A percentile compares a stretch with the other conserved stretches of the same genome.
Evolutionary conservation across 208 protist genomes (phyloP).

Genomic region (Novymonas esmeraldas): DNA sequence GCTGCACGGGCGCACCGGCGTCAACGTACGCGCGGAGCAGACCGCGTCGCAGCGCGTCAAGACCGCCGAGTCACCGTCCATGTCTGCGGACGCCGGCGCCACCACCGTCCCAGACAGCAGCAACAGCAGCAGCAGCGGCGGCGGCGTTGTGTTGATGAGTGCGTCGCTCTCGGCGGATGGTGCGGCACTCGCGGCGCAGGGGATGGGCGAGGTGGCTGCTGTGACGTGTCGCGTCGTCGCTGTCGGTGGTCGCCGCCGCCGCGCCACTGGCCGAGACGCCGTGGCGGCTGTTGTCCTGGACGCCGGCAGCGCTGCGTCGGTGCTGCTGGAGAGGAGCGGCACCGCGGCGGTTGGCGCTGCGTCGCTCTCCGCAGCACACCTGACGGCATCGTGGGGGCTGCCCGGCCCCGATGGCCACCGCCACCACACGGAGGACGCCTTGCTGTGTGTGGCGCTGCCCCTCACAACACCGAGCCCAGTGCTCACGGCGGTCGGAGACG

Average conservation of each 20-base stretch:
- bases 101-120: too few relatives aligned
- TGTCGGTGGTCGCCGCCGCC: neutral
- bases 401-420: neutral
- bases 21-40: neutral
- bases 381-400: neutral
- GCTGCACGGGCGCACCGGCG: too few relatives aligned
- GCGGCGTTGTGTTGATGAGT: slow-evolving; percentile 21
- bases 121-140: neutral
- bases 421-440: neutral
- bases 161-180: slow-evolving; percentile 4
- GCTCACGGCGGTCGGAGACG: neutral
- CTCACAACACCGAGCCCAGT: neutral
- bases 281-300: neutral
- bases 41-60: neutral
- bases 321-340: slow-evolving; percentile 4
- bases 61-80: neutral
- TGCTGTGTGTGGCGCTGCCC: slow-evolving; percentile 6
- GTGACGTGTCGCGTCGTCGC: slow-evolving; percentile 17
- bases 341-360: neutral
- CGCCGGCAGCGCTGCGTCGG: neutral
- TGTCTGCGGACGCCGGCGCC: too few relatives aligned
- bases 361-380: slow-evolving; percentile 1
- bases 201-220: neutral
- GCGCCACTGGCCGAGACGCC: neutral
- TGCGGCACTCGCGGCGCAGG: slow-evolving; percentile 1